Conservation (phyloP, 2,329 filamentous ascomycete species). For the Monosporascus ibericus region DNA sequence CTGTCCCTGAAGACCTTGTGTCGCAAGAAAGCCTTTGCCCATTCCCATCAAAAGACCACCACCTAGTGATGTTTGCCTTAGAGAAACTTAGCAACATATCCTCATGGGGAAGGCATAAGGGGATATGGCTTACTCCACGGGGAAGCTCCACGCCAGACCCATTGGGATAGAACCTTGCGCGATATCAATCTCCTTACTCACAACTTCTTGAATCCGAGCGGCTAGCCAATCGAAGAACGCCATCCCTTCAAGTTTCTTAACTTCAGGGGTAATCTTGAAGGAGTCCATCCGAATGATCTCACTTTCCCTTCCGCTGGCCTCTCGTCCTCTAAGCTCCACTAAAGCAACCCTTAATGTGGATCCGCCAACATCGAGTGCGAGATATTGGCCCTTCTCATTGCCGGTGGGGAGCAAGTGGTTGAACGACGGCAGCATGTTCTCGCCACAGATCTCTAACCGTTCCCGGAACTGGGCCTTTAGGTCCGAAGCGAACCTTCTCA, state of each 20-base stretch:
- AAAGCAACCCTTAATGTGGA: slow-evolving; percentile 61
- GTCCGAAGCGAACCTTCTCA: slow-evolving; percentile 39
- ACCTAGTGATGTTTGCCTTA: slow-evolving; percentile 58
- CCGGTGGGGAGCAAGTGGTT: slow-evolving; percentile 59
- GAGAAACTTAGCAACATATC: slow-evolving; percentile 16
- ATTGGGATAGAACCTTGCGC: slow-evolving; percentile 44
- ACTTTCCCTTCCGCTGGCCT: slow-evolving; percentile 33
- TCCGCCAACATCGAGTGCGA: slow-evolving; percentile 63
- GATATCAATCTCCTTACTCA: slow-evolving; percentile 37
- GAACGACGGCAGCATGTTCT: slow-evolving; percentile 62
- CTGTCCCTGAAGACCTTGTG: slow-evolving; percentile 50
- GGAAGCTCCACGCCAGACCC: slow-evolving; percentile 64
- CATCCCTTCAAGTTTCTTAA: slow-evolving; percentile 53
- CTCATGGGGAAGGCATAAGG: not conserved
- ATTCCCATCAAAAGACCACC: slow-evolving; percentile 54
- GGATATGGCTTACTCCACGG: slow-evolving; percentile 53
- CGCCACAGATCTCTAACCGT: slow-evolving; percentile 43
- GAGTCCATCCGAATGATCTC: slow-evolving; percentile 48
- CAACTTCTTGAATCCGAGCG: slow-evolving; percentile 49
- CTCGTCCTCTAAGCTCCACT: slow-evolving; percentile 50
- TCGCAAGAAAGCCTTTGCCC: slow-evolving; percentile 61
- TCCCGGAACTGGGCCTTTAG: slow-evolving; percentile 51
- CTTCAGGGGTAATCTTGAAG: slow-evolving; percentile 49
- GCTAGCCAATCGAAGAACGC: slow-evolving; percentile 67
- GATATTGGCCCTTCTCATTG: slow-evolving; percentile 50